These are phyloP conservation scores for Yarrowia sp. DNA, from an alignment of 805 yeast species.

Conservation along the genomic window DNA sequence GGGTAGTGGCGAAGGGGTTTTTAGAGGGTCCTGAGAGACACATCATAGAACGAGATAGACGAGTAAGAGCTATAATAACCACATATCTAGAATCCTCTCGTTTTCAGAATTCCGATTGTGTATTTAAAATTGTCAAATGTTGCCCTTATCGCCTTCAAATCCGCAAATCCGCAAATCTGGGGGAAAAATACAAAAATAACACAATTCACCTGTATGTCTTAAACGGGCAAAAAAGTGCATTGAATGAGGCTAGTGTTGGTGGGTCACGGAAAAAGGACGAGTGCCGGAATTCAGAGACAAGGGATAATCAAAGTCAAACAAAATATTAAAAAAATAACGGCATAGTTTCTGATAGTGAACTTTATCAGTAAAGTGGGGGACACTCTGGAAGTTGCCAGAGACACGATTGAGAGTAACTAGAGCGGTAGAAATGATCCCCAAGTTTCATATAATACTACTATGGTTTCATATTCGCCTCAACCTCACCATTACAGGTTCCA, in stretches of 20 bases:
- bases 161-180: not conserved
- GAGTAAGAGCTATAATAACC: not conserved
- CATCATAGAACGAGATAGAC: not conserved
- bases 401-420: not conserved
- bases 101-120: not conserved
- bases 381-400: no score
- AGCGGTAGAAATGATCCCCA: not conserved
- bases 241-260: not conserved
- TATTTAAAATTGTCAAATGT: not conserved
- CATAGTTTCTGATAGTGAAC: constrained; percentile 4
- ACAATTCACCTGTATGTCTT: not conserved
- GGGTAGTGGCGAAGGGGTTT: not conserved
- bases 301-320: not conserved
- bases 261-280: not conserved
- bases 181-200: not conserved
- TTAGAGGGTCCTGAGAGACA: not conserved
- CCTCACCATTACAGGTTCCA: no score
- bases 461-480: no score
- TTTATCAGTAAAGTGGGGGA: not conserved
- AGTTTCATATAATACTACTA: no score
- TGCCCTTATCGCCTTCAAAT: not conserved
- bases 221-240: not conserved
- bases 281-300: not conserved
- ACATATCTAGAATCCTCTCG: no score
- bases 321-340: not conserved